phyloP scores from a whole-genome alignment of 2,329 filamentous ascomycete species.

The Fusarium mexicanum region DNA sequence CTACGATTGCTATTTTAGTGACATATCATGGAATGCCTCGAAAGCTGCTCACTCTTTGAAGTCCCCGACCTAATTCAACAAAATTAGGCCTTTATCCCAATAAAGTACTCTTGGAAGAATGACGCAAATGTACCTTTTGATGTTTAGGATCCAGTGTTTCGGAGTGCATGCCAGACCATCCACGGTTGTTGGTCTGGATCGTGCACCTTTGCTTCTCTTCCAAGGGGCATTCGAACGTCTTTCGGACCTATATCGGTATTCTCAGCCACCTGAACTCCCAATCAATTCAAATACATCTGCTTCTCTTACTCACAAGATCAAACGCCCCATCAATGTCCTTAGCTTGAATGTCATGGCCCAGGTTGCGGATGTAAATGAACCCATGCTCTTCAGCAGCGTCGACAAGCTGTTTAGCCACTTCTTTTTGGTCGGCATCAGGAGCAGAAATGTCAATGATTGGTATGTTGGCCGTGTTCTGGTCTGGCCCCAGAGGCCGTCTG shows the following conservation, averaged over 20 bases:
- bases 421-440: constrained; percentile 56
- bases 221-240: constrained; percentile 75
- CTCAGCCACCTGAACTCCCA: not conserved
- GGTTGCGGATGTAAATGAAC: constrained; percentile 88
- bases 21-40: not conserved
- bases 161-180: constrained; percentile 88
- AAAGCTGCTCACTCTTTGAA: constrained; percentile 78
- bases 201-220: constrained; percentile 79
- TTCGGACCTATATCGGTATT: constrained; percentile 60
- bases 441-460: constrained; percentile 82
- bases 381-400: constrained; percentile 84
- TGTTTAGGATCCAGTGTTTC: constrained; percentile 88
- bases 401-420: constrained; percentile 74
- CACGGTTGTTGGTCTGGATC: constrained; percentile 83
- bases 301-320: constrained; percentile 65
- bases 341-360: constrained; percentile 72
- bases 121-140: constrained; percentile 67
- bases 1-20: constrained; percentile 54
- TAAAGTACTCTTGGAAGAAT: not conserved
- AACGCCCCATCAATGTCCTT: constrained; percentile 77
- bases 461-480: constrained; percentile 60
- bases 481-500: constrained; percentile 5
- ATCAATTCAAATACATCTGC: not conserved
- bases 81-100: not conserved
- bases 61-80: constrained; percentile 71